Conservation (phyloP, 768 basidiomycete genomes). For the Hysterangium stoloniferum region DNA sequence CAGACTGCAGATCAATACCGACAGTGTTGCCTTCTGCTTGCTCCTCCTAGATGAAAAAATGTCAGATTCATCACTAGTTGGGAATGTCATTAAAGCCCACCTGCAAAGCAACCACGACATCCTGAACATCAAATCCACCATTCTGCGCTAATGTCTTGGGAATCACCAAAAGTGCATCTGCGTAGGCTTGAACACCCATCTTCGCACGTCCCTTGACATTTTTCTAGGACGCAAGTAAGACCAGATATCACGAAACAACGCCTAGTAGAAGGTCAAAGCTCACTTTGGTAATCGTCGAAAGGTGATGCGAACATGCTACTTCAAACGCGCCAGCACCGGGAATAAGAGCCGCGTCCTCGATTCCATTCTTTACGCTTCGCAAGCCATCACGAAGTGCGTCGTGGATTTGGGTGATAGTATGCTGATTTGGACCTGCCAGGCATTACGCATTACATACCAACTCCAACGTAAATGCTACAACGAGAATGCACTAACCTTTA, state of each 20-base stretch:
- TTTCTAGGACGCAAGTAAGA: conserved; percentile 28
- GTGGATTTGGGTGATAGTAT: conserved; percentile 94
- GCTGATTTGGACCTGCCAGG: conserved; percentile 69
- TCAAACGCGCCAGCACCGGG: conserved; percentile 99
- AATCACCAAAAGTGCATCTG: conserved; percentile 88
- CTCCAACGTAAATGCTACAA: neutral
- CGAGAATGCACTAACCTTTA: conserved; percentile 46
- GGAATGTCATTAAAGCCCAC: conserved; percentile 29
- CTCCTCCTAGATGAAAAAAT: conserved; percentile 57
- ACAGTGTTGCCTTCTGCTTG: conserved; percentile 89
- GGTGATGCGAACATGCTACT: conserved; percentile 80
- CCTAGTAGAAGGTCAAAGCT: neutral
- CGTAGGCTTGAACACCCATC: conserved; percentile 95
- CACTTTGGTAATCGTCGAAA: conserved; percentile 63
- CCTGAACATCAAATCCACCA: conserved; percentile 96
- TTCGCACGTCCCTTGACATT: conserved; percentile 89
- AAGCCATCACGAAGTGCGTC: conserved; percentile 98
- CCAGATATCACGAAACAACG: neutral
- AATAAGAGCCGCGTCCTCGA: conserved; percentile 82
- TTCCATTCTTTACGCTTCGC: conserved; percentile 91
- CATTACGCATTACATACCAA: neutral
- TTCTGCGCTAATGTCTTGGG: conserved; percentile 96
- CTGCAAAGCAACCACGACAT: conserved; percentile 86
- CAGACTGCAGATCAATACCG: conserved; percentile 86
- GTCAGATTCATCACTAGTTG: conserved; percentile 12